A percentile compares a stretch with the other conserved stretches of the same genome.
Conservation (phyloP, 2,329 filamentous ascomycete genomes). For the Emmonsia crescens region DNA sequence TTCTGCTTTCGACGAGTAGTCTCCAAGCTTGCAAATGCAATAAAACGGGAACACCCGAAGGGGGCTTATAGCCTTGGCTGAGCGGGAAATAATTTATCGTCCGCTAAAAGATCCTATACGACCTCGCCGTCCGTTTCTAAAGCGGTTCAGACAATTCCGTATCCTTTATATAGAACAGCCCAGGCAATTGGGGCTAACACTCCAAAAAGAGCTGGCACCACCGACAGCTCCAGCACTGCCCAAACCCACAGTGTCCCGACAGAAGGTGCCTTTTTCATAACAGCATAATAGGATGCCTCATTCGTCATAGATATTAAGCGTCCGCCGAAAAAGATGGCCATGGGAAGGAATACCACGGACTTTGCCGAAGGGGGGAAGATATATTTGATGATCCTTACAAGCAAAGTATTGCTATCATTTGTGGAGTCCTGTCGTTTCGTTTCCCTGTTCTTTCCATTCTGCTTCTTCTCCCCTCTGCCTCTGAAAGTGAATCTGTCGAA, state of each 20-base stretch:
- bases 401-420: constrained; percentile 6
- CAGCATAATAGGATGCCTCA: constrained; percentile 64
- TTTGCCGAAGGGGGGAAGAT: constrained; percentile 24
- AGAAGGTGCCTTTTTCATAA: constrained; percentile 87
- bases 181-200: constrained; percentile 41
- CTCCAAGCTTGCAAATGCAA: not conserved
- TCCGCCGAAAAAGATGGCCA: constrained; percentile 46
- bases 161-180: constrained; percentile 44
- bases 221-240: constrained; percentile 76
- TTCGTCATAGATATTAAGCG: constrained; percentile 78
- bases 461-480: not conserved
- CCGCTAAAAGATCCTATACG: too few relatives aligned
- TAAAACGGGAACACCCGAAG: not conserved
- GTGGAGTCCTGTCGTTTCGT: not conserved
- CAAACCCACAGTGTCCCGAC: constrained; percentile 87
- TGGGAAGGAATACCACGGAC: constrained; percentile 25
- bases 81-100: not conserved
- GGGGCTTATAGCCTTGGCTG: not conserved
- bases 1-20: not conserved
- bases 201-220: constrained; percentile 53
- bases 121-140: too few relatives aligned
- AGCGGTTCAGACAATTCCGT: constrained; percentile 32
- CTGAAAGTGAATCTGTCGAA: constrained; percentile 11
- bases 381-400: constrained; percentile 19
- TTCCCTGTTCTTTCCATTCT: constrained; percentile 4